These are phyloP conservation scores for Paecilomyces sp. DNA, from an alignment of 2,329 filamentous ascomycete genomes.

Conservation along the genomic window DNA sequence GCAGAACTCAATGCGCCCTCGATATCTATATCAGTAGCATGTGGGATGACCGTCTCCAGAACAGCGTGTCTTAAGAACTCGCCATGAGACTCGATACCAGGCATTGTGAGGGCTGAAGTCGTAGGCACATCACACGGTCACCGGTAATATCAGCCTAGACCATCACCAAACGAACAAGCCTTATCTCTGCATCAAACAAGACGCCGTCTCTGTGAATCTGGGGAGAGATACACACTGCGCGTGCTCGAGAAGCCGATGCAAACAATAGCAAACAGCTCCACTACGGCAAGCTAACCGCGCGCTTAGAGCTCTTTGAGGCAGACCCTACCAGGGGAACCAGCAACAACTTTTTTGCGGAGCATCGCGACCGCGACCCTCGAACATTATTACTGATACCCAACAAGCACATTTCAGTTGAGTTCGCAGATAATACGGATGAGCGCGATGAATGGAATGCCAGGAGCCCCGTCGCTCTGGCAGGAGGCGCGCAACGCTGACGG, in stretches of 20 bases:
- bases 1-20: slow-evolving; percentile 36
- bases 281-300: neutral
- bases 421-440: slow-evolving; percentile 16
- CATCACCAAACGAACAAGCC: neutral
- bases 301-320: neutral
- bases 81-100: slow-evolving; percentile 27
- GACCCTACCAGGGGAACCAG: neutral
- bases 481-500: slow-evolving; percentile 76
- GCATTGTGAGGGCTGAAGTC: slow-evolving; percentile 22
- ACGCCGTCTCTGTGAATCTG: neutral
- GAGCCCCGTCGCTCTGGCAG: slow-evolving; percentile 60
- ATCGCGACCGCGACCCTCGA: neutral
- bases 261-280: neutral
- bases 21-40: slow-evolving; percentile 31
- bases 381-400: neutral
- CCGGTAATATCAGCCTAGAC: slow-evolving; percentile 5
- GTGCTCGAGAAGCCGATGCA: neutral
- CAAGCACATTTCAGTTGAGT: neutral
- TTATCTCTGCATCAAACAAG: neutral
- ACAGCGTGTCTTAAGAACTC: slow-evolving; percentile 36
- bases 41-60: slow-evolving; percentile 38
- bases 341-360: neutral
- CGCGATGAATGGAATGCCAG: slow-evolving; percentile 54
- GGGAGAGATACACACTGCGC: neutral
- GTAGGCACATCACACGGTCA: slow-evolving; percentile 12